These are phyloP conservation scores for Hypoxylon sp. DNA, from an alignment of 2,329 filamentous ascomycete genomes.

Conservation along the genomic window DNA sequence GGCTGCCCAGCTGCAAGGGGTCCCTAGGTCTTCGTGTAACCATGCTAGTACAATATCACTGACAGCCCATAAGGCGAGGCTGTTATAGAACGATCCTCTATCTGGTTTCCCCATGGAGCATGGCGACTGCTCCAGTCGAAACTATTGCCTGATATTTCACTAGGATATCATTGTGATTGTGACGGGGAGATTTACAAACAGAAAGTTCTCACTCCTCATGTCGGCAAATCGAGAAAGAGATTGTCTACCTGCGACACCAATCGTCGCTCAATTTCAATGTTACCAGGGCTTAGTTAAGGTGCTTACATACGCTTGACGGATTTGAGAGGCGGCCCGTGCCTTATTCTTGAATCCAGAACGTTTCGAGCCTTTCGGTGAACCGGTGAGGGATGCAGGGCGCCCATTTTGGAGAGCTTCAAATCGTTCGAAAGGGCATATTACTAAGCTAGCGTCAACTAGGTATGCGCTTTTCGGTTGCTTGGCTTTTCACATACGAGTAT, in stretches of 20 bases:
- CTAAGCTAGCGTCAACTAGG: conserved; percentile 18
- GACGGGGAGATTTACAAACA: conserved; percentile 13
- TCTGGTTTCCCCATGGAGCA: conserved; percentile 30
- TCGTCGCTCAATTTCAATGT: background rate
- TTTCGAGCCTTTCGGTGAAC: conserved; percentile 28
- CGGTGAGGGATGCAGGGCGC: conserved; percentile 27
- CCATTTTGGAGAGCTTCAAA: conserved; percentile 10
- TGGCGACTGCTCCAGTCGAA: conserved; percentile 16
- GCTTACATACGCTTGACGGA: conserved; percentile 32
- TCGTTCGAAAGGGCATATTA: conserved; percentile 22
- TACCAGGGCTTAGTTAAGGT: conserved; percentile 37
- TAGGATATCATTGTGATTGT: conserved; percentile 21
- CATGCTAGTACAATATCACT: conserved; percentile 27
- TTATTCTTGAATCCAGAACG: conserved; percentile 18
- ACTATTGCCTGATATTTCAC: conserved; percentile 29
- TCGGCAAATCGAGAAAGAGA: conserved; percentile 8
- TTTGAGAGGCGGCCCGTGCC: conserved; percentile 39
- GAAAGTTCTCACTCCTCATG: conserved; percentile 3
- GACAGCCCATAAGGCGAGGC: conserved; percentile 25
- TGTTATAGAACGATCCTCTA: conserved; percentile 33
- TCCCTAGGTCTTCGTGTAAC: conserved; percentile 30
- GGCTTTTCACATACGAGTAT: conserved; percentile 8
- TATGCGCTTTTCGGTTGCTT: conserved; percentile 20
- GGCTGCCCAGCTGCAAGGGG: conserved; percentile 36
- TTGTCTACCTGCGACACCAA: conserved; percentile 1